Evolutionary conservation across 2,329 filamentous ascomycete genomes (phyloP).

Genomic region (Monosporascus sp.): DNA sequence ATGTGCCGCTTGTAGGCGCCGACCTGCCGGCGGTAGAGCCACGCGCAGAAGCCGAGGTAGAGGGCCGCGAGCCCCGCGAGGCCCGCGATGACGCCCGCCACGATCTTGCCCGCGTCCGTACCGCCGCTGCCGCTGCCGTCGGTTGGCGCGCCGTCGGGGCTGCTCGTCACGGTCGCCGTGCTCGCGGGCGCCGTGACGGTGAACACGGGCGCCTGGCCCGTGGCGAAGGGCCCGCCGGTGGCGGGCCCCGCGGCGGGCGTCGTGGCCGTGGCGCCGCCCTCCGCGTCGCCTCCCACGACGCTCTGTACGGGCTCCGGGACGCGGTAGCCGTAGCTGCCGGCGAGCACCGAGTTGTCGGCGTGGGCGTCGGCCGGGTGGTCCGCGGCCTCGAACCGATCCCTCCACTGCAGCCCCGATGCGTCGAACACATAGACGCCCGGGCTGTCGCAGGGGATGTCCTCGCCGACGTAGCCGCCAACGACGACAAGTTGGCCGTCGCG

Average conservation of each 20-base stretch:
- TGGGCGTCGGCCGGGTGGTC: slow-evolving; percentile 41
- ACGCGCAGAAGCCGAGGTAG: slow-evolving; percentile 67
- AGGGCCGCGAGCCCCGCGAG: slow-evolving; percentile 53
- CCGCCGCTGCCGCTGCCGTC: slow-evolving; percentile 17
- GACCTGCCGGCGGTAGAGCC: slow-evolving; percentile 68
- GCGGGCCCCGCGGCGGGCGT: slow-evolving; percentile 56
- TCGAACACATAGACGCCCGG: slow-evolving; percentile 72
- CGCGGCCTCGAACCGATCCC: slow-evolving; percentile 54
- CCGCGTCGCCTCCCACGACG: slow-evolving; percentile 54
- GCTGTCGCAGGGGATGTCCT: slow-evolving; percentile 56
- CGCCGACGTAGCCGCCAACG: slow-evolving; percentile 62
- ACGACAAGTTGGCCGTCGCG: slow-evolving; percentile 68
- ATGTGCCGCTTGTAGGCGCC: slow-evolving; percentile 65
- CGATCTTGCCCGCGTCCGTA: slow-evolving; percentile 36
- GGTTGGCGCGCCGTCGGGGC: slow-evolving; percentile 22
- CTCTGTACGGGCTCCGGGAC: slow-evolving; percentile 59
- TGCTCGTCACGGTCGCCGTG: slow-evolving; percentile 38
- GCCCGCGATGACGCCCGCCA: slow-evolving; percentile 56
- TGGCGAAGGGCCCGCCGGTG: slow-evolving; percentile 64
- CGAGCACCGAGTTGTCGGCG: slow-evolving; percentile 46
- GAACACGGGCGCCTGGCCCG: slow-evolving; percentile 64
- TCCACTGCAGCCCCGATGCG: slow-evolving; percentile 59
- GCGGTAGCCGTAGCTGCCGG: slow-evolving; percentile 57
- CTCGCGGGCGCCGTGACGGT: slow-evolving; percentile 51
- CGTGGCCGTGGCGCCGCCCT: slow-evolving; percentile 61